Percentiles rank a stretch among this genome's conserved stretches.
Evolutionary conservation across 2,329 filamentous ascomycete genomes (phyloP).

Genomic region (Xylariaceae sp.): DNA sequence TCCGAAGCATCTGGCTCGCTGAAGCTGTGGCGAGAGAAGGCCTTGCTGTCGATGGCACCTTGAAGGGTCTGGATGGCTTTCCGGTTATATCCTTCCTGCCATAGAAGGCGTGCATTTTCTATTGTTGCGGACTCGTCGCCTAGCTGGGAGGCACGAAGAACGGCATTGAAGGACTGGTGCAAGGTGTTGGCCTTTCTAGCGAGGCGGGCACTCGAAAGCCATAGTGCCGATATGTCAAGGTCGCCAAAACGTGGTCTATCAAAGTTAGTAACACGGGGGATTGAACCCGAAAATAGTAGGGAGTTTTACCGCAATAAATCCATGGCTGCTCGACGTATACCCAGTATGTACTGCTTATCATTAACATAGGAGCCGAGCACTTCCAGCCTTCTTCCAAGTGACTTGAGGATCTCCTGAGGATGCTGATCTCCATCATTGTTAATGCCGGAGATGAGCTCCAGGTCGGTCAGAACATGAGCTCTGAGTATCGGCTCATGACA

Average conservation of each 20-base stretch:
- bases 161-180: constrained; percentile 87
- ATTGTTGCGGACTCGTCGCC: constrained; percentile 85
- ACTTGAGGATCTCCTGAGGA: constrained; percentile 43
- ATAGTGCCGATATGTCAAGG: constrained; percentile 72
- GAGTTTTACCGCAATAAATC: constrained; percentile 60
- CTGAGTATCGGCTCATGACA: constrained; percentile 82
- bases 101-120: constrained; percentile 87
- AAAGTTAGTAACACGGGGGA: constrained; percentile 29
- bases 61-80: constrained; percentile 92
- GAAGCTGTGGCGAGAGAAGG: constrained; percentile 54
- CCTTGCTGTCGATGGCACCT: constrained; percentile 74
- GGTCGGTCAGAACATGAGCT: constrained; percentile 79
- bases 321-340: constrained; percentile 82
- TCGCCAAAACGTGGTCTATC: constrained; percentile 56
- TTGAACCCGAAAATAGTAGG: background rate
- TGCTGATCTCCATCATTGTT: constrained; percentile 38
- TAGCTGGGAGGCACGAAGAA: constrained; percentile 79
- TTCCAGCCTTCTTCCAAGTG: constrained; percentile 73
- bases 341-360: constrained; percentile 91
- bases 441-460: constrained; percentile 66
- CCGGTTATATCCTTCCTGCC: constrained; percentile 87
- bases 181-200: constrained; percentile 80
- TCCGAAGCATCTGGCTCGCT: constrained; percentile 36
- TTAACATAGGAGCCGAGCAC: constrained; percentile 81
- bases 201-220: constrained; percentile 79